These are phyloP conservation scores for Diaporthe citrichinensis DNA, from an alignment of 2,329 filamentous ascomycete genomes.

Conservation along the genomic window DNA sequence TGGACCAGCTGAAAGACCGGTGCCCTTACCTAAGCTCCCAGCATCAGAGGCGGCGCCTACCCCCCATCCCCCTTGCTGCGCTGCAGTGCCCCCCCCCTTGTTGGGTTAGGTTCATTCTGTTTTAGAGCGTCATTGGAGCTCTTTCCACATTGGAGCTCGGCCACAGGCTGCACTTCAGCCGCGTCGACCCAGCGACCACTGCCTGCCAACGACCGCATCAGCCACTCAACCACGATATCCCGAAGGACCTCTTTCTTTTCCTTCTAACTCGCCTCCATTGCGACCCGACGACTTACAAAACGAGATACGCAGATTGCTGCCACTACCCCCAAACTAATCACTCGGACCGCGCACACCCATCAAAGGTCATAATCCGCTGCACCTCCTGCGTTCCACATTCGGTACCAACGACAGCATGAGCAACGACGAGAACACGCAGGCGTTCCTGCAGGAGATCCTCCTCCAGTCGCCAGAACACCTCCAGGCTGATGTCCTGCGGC, in stretches of 20 bases:
- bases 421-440: constrained; percentile 89
- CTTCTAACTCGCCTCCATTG: neutral
- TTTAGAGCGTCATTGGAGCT: constrained; percentile 35
- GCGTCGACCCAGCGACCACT: constrained; percentile 50
- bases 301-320: neutral
- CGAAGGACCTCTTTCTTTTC: constrained; percentile 24
- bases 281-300: neutral
- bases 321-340: neutral
- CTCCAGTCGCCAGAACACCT: constrained; percentile 76
- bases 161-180: constrained; percentile 59
- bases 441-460: constrained; percentile 75
- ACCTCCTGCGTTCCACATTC: constrained; percentile 29
- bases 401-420: constrained; percentile 61
- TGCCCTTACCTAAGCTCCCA: constrained; percentile 34
- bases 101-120: constrained; percentile 4
- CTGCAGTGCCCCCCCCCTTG: neutral
- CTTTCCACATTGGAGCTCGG: constrained; percentile 33
- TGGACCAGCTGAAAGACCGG: constrained; percentile 30
- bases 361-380: neutral
- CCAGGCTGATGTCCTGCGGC: constrained; percentile 88
- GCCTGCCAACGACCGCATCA: constrained; percentile 41
- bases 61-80: neutral
- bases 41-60: neutral
- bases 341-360: neutral
- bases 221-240: constrained; percentile 35